phyloP scores from a whole-genome alignment of 768 basidiomycete genomes.

The Heimioporus sp. region DNA sequence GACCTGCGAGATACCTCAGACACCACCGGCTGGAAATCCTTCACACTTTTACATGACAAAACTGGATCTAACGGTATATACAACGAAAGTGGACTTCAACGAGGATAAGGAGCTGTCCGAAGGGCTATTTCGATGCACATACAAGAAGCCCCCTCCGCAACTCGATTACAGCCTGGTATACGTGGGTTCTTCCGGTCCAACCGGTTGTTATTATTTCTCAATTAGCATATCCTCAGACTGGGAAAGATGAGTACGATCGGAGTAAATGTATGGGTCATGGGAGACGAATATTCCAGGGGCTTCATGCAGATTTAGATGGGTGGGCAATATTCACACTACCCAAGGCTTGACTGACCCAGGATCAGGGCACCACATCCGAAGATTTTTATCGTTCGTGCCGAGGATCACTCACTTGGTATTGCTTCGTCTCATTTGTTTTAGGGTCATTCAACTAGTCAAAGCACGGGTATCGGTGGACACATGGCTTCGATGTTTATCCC shows the following conservation, averaged over 20 bases:
- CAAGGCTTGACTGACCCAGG: conserved; percentile 1
- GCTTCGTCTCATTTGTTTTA: not conserved
- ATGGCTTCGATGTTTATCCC: conserved; percentile 9
- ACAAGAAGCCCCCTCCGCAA: not conserved
- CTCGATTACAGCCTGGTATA: conserved; percentile 10
- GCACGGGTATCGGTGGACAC: conserved; percentile 10
- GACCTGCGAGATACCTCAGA: not conserved
- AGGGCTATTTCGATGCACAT: not conserved
- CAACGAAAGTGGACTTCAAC: conserved; percentile 4
- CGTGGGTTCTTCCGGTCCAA: not conserved
- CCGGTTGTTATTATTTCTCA: not conserved
- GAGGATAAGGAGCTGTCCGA: not conserved
- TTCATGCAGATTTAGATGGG: conserved; percentile 13
- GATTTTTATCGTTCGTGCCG: conserved; percentile 74
- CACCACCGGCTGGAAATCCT: not conserved
- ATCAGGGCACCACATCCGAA: conserved; percentile 60
- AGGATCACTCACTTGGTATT: too few species aligned
- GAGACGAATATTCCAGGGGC: conserved; percentile 1
- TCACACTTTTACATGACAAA: conserved; percentile 31
- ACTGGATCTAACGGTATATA: conserved; percentile 28
- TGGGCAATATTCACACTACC: not conserved
- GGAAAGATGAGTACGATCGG: conserved; percentile 5
- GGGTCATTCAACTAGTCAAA: conserved; percentile 13
- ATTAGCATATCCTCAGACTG: not conserved
- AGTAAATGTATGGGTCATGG: not conserved